Percentiles rank a stretch among this genome's conserved stretches.
Conservation (phyloP, 1,284 basidiomycete species). For the Baeospora myosura region DNA sequence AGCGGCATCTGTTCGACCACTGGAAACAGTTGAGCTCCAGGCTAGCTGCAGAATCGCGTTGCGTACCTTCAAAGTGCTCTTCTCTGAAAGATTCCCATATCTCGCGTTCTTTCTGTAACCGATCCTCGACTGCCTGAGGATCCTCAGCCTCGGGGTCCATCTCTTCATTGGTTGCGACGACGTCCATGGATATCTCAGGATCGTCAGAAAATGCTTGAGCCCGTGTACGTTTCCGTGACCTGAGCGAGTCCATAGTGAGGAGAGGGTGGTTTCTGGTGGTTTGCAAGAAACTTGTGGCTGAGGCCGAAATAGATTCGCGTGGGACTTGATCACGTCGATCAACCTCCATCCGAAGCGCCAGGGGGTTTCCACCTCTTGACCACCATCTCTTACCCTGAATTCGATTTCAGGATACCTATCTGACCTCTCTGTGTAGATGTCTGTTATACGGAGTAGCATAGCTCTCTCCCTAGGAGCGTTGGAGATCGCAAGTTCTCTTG, state of each 20-base stretch:
- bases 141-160: conserved; percentile 11
- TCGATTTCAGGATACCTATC: too few relatives aligned
- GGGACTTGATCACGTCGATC: too few relatives aligned
- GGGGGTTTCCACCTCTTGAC: too few relatives aligned
- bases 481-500: conserved; percentile 33
- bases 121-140: conserved; percentile 17
- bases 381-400: too few relatives aligned
- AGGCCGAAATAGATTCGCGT: too few relatives aligned
- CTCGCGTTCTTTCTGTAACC: conserved; percentile 46
- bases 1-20: conserved; percentile 84
- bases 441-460: too few relatives aligned
- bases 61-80: conserved; percentile 69
- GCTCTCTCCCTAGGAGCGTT: conserved; percentile 24
- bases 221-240: conserved; percentile 46
- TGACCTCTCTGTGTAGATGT: too few relatives aligned
- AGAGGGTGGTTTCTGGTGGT: too few relatives aligned
- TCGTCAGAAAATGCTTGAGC: conserved; percentile 31
- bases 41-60: neutral
- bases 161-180: conserved; percentile 10
- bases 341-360: too few relatives aligned
- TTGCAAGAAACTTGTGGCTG: too few relatives aligned
- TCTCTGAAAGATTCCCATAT: conserved; percentile 74
- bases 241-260: too few relatives aligned
- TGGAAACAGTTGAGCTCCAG: conserved; percentile 20
- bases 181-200: conserved; percentile 12